Conservation (phyloP, 495 filamentous ascomycete genomes). For the Tuber microsphaerosporum region DNA sequence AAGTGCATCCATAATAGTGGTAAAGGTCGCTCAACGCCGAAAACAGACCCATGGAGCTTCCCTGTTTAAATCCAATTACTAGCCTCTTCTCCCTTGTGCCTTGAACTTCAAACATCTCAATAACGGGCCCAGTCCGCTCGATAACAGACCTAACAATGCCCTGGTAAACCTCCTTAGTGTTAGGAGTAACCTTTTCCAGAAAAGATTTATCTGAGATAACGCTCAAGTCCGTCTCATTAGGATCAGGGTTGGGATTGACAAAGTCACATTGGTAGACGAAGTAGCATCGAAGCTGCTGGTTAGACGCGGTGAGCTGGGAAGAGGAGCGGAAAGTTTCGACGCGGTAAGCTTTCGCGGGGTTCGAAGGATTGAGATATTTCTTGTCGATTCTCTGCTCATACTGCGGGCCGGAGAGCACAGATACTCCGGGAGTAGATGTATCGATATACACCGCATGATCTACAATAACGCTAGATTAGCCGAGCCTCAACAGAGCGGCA, state of each 20-base stretch:
- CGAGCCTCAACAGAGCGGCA: neutral
- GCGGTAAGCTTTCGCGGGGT: slow-evolving; percentile 56
- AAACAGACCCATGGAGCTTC: slow-evolving; percentile 88
- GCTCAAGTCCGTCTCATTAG: slow-evolving; percentile 79
- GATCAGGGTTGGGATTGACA: slow-evolving; percentile 60
- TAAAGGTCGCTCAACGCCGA: slow-evolving; percentile 92
- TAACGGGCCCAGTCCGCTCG: slow-evolving; percentile 78
- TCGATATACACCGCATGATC: slow-evolving; percentile 99
- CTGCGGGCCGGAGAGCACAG: slow-evolving; percentile 63
- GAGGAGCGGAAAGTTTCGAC: slow-evolving; percentile 96
- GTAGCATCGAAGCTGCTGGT: slow-evolving; percentile 87
- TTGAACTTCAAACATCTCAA: slow-evolving; percentile 95
- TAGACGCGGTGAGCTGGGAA: slow-evolving; percentile 53
- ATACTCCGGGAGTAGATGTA: slow-evolving; percentile 81
- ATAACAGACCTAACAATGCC: slow-evolving; percentile 83
- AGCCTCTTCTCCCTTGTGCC: slow-evolving; percentile 81
- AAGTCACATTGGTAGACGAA: slow-evolving; percentile 97
- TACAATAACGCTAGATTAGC: slow-evolving; percentile 41
- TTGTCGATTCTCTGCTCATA: slow-evolving; percentile 91
- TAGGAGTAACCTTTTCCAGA: slow-evolving; percentile 86
- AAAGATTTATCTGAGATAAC: slow-evolving; percentile 90
- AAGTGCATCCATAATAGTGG: slow-evolving; percentile 96
- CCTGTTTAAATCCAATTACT: slow-evolving; percentile 86
- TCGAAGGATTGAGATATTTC: slow-evolving; percentile 74
- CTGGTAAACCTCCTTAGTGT: slow-evolving; percentile 91